phyloP scores from a whole-genome alignment of 257 asterid species.

The Solanum verrucosum region DNA sequence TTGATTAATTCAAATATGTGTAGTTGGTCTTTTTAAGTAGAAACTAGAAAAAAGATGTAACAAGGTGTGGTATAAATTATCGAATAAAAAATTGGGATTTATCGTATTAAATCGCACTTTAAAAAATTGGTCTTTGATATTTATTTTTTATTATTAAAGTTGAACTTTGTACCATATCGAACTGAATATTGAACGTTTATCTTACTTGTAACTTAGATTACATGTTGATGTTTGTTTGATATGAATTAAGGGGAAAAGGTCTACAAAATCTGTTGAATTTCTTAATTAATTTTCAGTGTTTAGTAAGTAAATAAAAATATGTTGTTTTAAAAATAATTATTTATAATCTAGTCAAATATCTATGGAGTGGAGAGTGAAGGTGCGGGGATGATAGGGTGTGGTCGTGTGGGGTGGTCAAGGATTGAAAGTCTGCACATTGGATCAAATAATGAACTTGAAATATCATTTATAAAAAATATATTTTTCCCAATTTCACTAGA shows the following conservation, averaged over 20 bases:
- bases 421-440: not conserved
- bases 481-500: rapidly evolving
- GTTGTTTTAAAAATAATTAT: not conserved
- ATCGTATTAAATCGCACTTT: rapidly evolving
- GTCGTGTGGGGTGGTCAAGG: not conserved
- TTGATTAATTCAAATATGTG: not conserved
- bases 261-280: not conserved
- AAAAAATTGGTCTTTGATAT: rapidly evolving
- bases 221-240: too few relatives aligned
- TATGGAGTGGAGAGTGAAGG: not conserved
- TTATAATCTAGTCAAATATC: rapidly evolving
- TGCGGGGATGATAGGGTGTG: too few relatives aligned
- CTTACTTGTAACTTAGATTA: too few relatives aligned
- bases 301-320: not conserved
- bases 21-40: not conserved
- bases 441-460: not conserved
- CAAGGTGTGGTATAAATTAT: too few relatives aligned
- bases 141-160: rapidly evolving
- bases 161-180: rapidly evolving
- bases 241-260: too few relatives aligned
- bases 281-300: not conserved
- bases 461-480: not conserved
- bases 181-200: not conserved
- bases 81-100: not conserved
- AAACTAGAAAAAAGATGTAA: too few relatives aligned